These are phyloP conservation scores for Aspergillus sojae DNA, from an alignment of 2,329 filamentous ascomycete species.

Conservation along the genomic window DNA sequence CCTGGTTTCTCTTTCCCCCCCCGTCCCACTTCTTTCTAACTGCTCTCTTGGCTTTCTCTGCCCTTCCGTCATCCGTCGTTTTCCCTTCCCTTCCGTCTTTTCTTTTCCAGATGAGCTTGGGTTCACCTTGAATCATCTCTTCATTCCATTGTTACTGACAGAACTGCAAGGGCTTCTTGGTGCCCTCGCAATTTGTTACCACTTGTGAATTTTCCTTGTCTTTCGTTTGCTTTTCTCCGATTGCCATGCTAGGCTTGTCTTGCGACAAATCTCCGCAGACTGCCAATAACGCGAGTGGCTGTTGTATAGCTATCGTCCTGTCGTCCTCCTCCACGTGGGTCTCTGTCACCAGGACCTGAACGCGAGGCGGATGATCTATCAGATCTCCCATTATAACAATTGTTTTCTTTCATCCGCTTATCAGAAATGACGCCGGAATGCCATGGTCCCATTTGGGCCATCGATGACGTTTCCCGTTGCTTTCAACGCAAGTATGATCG, in stretches of 20 bases:
- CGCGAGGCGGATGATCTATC: conserved; percentile 14
- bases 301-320: neutral
- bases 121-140: neutral
- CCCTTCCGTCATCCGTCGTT: neutral
- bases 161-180: neutral
- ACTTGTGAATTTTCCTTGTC: conserved; percentile 6
- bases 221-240: conserved; percentile 1
- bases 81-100: neutral
- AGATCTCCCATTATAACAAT: conserved; percentile 6
- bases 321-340: conserved; percentile 2
- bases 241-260: conserved; percentile 32
- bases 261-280: conserved; percentile 22
- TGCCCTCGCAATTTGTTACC: neutral
- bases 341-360: conserved; percentile 2
- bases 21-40: neutral
- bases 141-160: neutral
- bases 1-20: neutral
- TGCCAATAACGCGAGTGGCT: conserved; percentile 19
- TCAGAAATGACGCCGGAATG: conserved; percentile 59
- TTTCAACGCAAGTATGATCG: conserved; percentile 58
- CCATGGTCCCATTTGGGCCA: conserved; percentile 60
- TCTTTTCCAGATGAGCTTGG: neutral
- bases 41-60: conserved; percentile 1
- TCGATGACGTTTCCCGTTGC: conserved; percentile 64
- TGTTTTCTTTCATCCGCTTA: conserved; percentile 6